Evolutionary conservation across 306 rosid species (phyloP).

Genomic region (Fagus crenata): DNA sequence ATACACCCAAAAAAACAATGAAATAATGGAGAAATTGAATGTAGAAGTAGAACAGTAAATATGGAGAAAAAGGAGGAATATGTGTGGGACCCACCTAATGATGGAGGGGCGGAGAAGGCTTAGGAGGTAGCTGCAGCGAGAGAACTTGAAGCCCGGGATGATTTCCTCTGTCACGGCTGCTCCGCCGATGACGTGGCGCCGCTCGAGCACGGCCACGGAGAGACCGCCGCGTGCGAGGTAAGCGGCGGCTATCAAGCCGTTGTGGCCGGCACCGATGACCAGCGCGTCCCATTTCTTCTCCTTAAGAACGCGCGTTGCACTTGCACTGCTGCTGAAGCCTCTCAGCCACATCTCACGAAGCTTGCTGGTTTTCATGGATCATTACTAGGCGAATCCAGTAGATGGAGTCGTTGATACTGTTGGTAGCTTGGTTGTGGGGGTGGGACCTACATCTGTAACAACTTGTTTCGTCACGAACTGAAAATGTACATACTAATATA

Average conservation of each 20-base stretch:
- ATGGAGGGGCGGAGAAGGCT: constrained; percentile 90
- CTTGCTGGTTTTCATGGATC: background rate
- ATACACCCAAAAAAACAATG: too few species aligned
- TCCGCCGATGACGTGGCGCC: constrained; percentile 86
- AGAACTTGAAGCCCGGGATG: constrained; percentile 83
- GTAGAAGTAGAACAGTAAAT: too few species aligned
- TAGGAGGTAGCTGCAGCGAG: constrained; percentile 87
- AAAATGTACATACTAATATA: background rate
- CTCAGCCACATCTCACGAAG: constrained; percentile 59
- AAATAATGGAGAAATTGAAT: too few species aligned
- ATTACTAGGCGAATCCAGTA: too few species aligned
- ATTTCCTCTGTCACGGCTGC: constrained; percentile 88
- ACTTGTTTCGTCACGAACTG: too few species aligned
- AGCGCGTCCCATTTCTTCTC: constrained; percentile 88
- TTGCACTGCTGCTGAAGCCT: constrained; percentile 35
- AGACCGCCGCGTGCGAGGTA: constrained; percentile 90
- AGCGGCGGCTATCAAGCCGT: constrained; percentile 89
- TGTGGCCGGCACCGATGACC: constrained; percentile 90
- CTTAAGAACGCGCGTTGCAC: constrained; percentile 31
- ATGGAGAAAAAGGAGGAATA: background rate
- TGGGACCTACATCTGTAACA: too few species aligned
- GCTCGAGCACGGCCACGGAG: constrained; percentile 84
- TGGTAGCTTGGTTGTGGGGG: too few species aligned
- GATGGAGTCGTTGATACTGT: too few species aligned
- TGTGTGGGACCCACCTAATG: constrained; percentile 42